A percentile compares a stretch with the other conserved stretches of the same genome.
phyloP scores from a whole-genome alignment of 306 rosid genomes.

The Abrus precatorius region DNA sequence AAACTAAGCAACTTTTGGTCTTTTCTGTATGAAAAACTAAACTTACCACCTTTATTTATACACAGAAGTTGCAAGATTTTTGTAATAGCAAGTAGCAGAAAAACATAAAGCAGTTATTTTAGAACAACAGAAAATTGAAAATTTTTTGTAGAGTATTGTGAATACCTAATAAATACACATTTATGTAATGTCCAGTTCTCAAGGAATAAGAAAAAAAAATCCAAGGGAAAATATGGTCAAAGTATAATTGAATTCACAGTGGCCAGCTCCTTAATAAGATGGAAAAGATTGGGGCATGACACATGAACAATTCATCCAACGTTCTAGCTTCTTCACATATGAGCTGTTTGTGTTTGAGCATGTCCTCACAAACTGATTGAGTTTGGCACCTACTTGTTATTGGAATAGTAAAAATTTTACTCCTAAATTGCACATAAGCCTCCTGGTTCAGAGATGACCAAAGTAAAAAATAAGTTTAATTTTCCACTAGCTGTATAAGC shows the following conservation, averaged over 20 bases:
- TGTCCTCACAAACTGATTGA: background rate
- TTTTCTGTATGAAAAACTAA: background rate
- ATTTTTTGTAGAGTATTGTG: conserved; percentile 8
- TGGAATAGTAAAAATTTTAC: background rate
- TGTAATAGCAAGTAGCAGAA: background rate
- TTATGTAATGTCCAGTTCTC: background rate
- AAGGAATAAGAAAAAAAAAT: background rate
- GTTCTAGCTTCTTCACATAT: background rate
- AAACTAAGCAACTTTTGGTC: background rate
- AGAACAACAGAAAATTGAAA: background rate
- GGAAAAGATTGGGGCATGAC: background rate
- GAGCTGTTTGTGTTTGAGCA: background rate
- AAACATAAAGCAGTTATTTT: background rate
- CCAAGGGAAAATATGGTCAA: background rate
- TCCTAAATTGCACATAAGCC: background rate
- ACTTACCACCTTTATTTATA: background rate
- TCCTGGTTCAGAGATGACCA: background rate
- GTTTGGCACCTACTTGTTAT: background rate
- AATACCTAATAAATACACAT: background rate
- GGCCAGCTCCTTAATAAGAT: background rate
- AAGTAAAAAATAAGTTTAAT: conserved; percentile 1
- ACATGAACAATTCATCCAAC: too few species aligned
- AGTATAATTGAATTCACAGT: conserved; percentile 11
- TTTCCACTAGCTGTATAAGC: background rate
- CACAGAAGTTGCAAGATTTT: background rate